Evolutionary conservation across 352 stramenopile genomes (phyloP), one percentile per base, ranked within the genome.

Genomic region (Phytophthora hibernalis): DNA sequence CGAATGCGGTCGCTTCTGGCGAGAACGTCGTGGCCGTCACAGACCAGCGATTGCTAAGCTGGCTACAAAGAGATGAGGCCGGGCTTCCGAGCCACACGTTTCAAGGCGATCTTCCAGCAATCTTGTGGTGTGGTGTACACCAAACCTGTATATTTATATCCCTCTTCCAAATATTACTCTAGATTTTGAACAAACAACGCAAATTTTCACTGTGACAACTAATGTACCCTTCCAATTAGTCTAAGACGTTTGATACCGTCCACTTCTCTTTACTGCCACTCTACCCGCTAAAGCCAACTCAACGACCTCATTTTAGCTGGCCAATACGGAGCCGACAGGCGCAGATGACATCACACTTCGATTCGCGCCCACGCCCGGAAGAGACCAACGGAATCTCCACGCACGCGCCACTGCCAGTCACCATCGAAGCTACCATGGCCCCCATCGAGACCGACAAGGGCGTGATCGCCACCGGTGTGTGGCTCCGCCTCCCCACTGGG

Each of bases 261-360:
- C 11, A 26, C 42, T 18, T 10, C 42, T 0, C 18, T 22, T 16
- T 48, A 48, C 8, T 18, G 42, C 11, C 11, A 11, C 11, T 4
- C 12, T 15, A 5, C 9, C 8, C 22, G 24, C 24, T 51, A 51
- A 51, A 52, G 1, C 11, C 24, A 37, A 21, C 9, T 1, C 12
- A 35, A 21, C 9, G 2, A 16, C 30, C 21, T 42, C 49, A 6
- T 0, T 37, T 33, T 52, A 61, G 42, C 18, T 3, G 8, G 28
- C 16, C 45, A 20, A 45, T 52, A 24, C 28, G 52, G 44, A 60
- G 21, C 44, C 20, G 33, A 15, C 18, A 11, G 18, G 11, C 44
- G 42, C 8, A 12, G 49, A 75, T 80, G 69, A 77, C 65, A 67
- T 82, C 74, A 82, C 64, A 62, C 58, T 77, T 68, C 28, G 52